phyloP scores from a whole-genome alignment of 139 green algal genomes.

The Tetraselmis chui region DNA sequence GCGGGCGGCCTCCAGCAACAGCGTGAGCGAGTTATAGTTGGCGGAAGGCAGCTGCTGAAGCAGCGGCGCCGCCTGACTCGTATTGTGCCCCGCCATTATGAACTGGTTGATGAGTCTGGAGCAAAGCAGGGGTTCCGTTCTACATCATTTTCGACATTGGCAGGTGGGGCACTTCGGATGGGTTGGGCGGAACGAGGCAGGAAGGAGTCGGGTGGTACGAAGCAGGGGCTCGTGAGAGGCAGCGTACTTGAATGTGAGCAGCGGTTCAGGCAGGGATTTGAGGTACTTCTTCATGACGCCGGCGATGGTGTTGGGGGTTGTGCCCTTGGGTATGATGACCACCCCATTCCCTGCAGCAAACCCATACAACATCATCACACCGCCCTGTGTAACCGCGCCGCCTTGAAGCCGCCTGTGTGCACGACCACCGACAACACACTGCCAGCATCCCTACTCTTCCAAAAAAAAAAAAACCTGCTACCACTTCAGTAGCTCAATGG shows the following conservation, averaged over 20 bases:
- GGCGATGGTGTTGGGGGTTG: background rate
- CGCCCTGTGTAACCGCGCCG: too few relatives aligned
- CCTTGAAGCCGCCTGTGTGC: background rate
- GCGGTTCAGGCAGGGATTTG: background rate
- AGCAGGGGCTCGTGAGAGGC: too few relatives aligned
- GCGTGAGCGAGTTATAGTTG: constrained; percentile 11
- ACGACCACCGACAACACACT: background rate
- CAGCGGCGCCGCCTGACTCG: background rate
- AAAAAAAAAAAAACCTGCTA: background rate
- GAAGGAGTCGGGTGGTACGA: too few relatives aligned
- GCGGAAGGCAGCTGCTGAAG: constrained; percentile 15
- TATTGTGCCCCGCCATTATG: constrained; percentile 5
- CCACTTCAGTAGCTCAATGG: too few relatives aligned
- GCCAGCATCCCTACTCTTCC: background rate
- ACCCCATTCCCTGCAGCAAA: constrained; percentile 2
- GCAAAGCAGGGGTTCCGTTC: too few relatives aligned
- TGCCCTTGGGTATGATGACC: constrained; percentile 3
- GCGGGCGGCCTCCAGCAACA: constrained; percentile 6
- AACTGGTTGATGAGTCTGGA: constrained; percentile 11
- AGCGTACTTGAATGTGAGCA: constrained; percentile 17
- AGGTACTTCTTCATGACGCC: constrained; percentile 18
- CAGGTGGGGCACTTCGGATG: too few relatives aligned
- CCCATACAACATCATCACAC: too few relatives aligned
- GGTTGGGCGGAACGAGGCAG: too few relatives aligned
- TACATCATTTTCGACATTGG: too few relatives aligned